Evolutionary conservation across 2,329 filamentous ascomycete species (phyloP), one percentile per base, ranked within the genome.

Genomic region (Whalleya microplaca): DNA sequence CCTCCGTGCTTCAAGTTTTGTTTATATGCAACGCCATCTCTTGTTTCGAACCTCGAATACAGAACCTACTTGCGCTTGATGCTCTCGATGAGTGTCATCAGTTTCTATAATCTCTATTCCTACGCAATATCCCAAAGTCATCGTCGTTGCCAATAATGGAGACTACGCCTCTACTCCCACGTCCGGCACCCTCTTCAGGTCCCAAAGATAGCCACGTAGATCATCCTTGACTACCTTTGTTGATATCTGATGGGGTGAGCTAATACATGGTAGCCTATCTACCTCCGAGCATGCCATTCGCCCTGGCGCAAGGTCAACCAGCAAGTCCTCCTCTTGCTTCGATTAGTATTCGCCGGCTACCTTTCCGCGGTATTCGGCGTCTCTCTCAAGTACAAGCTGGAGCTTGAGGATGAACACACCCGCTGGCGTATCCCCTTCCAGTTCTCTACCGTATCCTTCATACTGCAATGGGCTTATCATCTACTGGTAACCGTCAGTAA

Each of bases 251-350:
- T 43, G 6, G 20, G 10, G 58, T 69, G 52, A 68, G 52, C 43
- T 59, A 21, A 54, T 29, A 14, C 9, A 4, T n/a, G 7, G 41
- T 45, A 83, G 80, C 78, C 80, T 23, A 77, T 81, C 14, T 82
- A 80, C 54, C 73, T 82, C 14, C 78, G 80, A 64, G 78, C 75
- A 45, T 78, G 77, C 41, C 81, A 83, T 59, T 83, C 81, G 1
- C 77, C 80, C 19, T 83, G 80, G 78, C 64, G 71, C 6, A 73
- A 65, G 50, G 75, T 83, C 46, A 75, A 74, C 21, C 80, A 83
- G 58, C 76, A 76, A 45, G 53, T 72, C 27, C 73, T 84, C 45
- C 74, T 80, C 47, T 68, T 72, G 52, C 62, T 82, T 19, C 78
- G 81, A 42, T 73, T 74, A 10, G 42, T 73, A 2, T 59, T 81